Conservation (phyloP, 768 basidiomycete species). For the Mycena filopes region DNA sequence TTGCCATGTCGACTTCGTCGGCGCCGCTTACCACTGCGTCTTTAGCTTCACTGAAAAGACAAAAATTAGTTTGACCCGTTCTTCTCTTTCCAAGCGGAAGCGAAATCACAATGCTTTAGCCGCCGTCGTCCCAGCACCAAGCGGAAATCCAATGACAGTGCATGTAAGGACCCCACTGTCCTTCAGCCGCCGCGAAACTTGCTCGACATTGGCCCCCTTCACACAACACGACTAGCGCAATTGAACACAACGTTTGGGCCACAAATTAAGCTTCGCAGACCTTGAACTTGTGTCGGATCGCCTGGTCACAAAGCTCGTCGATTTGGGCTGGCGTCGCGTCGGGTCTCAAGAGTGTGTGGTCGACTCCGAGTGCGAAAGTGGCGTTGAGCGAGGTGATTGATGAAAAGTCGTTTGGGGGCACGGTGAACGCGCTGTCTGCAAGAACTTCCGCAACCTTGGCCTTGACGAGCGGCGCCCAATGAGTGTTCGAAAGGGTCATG, state of each 20-base stretch:
- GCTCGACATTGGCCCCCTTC: conserved; percentile 56
- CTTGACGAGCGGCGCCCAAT: conserved; percentile 46
- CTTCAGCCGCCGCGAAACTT: conserved; percentile 51
- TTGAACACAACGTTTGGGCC: neutral
- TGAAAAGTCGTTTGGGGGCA: conserved; percentile 40
- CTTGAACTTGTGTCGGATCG: conserved; percentile 60
- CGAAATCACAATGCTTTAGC: conserved; percentile 57
- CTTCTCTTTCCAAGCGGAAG: neutral
- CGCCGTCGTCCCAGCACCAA: conserved; percentile 56
- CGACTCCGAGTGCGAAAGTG: conserved; percentile 52
- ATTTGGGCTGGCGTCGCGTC: conserved; percentile 58
- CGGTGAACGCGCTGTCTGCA: conserved; percentile 24
- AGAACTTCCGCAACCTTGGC: conserved; percentile 42
- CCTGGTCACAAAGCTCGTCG: conserved; percentile 59
- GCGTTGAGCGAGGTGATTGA: conserved; percentile 34
- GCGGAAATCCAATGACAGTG: conserved; percentile 62
- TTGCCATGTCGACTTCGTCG: conserved; percentile 62
- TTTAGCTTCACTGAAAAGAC: conserved; percentile 52
- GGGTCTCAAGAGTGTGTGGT: conserved; percentile 62
- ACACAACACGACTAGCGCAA: conserved; percentile 60
- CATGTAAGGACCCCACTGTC: conserved; percentile 54
- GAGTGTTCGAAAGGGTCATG: conserved; percentile 43
- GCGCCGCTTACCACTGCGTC: conserved; percentile 60
- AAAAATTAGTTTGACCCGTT: too few relatives aligned
- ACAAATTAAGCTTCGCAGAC: conserved; percentile 37